Evolutionary conservation across 805 yeast species (phyloP).

Genomic region (Komagataella pseudopastoris): DNA sequence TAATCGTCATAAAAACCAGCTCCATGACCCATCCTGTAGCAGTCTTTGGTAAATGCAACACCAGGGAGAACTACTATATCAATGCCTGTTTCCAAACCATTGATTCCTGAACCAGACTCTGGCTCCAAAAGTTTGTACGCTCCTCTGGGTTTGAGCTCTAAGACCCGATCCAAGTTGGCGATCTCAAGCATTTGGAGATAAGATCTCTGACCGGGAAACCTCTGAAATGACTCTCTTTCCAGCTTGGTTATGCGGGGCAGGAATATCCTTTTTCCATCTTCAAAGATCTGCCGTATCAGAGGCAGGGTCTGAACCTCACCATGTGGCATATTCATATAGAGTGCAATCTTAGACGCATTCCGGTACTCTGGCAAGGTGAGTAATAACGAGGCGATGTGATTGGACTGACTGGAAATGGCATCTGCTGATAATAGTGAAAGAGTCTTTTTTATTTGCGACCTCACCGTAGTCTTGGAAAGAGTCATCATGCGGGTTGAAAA

Average conservation of each 20-base stretch:
- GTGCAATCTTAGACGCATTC: constrained; percentile 36
- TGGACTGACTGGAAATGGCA: constrained; percentile 3
- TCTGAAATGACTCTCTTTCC: constrained; percentile 13
- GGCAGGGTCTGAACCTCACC: constrained; percentile 53
- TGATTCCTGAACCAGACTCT: constrained; percentile 6
- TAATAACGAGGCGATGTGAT: constrained; percentile 11
- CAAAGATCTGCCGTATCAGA: constrained; percentile 39
- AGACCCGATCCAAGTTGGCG: constrained; percentile 24
- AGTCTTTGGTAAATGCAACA: constrained; percentile 48
- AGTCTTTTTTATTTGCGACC: constrained; percentile 2
- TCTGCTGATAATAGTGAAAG: constrained; percentile 1
- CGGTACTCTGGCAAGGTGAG: constrained; percentile 21
- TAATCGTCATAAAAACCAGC: constrained; percentile 86
- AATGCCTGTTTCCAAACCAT: constrained; percentile 21
- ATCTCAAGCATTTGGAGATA: constrained; percentile 48
- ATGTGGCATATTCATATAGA: constrained; percentile 66
- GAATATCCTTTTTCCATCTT: constrained; percentile 32
- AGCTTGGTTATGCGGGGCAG: constrained; percentile 32
- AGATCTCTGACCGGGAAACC: constrained; percentile 19
- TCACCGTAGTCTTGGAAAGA: constrained; percentile 3
- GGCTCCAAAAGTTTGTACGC: constrained; percentile 63
- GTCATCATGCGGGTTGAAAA: neutral
- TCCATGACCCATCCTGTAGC: constrained; percentile 73
- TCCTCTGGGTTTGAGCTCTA: constrained; percentile 48
- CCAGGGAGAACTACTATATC: constrained; percentile 80